Percentiles rank a stretch among this genome's conserved stretches.
These are phyloP conservation scores for Candida sanyiensis DNA, from an alignment of 805 yeast genomes.

Conservation along the genomic window DNA sequence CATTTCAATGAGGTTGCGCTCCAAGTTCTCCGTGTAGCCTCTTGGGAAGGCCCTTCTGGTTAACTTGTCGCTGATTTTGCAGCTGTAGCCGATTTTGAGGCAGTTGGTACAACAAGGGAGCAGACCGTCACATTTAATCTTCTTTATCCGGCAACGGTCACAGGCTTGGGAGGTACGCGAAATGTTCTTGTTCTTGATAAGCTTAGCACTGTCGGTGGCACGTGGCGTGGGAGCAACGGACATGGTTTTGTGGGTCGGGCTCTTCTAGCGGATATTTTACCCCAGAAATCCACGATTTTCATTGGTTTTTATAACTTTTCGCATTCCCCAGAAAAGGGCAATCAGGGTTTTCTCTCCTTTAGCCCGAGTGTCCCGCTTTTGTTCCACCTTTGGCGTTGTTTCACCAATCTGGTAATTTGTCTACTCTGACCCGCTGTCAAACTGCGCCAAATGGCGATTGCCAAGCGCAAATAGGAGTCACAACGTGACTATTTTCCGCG, in stretches of 20 bases:
- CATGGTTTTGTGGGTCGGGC: neutral
- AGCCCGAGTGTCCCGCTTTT: constrained; percentile 2
- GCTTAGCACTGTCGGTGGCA: constrained; percentile 10
- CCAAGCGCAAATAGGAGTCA: neutral
- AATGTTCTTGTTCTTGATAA: constrained; percentile 24
- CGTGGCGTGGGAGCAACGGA: neutral
- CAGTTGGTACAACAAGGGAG: constrained; percentile 67
- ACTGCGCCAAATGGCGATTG: neutral
- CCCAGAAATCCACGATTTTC: constrained; percentile 1
- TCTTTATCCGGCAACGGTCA: constrained; percentile 72
- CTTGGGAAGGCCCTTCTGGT: constrained; percentile 76
- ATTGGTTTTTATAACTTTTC: constrained; percentile 3
- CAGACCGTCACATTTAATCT: constrained; percentile 70
- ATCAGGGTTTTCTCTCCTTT: constrained; percentile 2
- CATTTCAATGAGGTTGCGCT: constrained; percentile 51
- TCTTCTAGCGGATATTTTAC: neutral
- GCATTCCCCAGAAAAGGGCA: constrained; percentile 2
- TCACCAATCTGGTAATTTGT: neutral
- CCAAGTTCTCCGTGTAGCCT: constrained; percentile 75
- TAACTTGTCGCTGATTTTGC: constrained; percentile 67
- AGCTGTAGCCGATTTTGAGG: constrained; percentile 54
- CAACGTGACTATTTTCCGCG: constrained; percentile 1
- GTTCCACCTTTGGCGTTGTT: constrained; percentile 3
- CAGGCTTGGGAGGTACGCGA: constrained; percentile 72
- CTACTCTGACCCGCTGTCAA: neutral